Base-by-base conservation (phyloP, 345 rosid genomes). In the Gossypium turneri region DNA sequence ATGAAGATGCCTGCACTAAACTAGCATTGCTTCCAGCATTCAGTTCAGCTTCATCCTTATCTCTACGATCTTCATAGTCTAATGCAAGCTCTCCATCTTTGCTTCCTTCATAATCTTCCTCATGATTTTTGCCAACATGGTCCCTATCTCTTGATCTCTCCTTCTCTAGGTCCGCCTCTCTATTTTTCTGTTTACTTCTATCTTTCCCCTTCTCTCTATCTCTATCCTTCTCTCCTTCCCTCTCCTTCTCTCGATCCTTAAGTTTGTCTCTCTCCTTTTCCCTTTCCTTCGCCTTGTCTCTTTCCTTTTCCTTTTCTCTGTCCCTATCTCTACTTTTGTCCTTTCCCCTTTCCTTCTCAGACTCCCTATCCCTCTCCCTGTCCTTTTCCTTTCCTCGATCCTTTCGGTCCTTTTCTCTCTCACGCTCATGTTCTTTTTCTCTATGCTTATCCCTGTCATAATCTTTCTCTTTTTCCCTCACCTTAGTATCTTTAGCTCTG, bases 271-370 rank as follows among this genome's bases (percentile, higher is more conserved):
- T 79, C 58, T 71, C 83, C 62, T 76, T 82, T 57, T 81, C 88
- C 59, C 81, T 86, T n/a, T 84, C 87, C 79, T 77, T 87, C 41
- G 76, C 85, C 77, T 68, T 88, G 22, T 84, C 89, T 75, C 79
- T 81, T 9, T 78, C 86, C 59, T 82, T 86, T 16, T 85, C 89
- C 78, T 79, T 82, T 11, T 76, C 86, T 67, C 80, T 82, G 12
- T 83, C 89, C 78, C 75, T 77, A 17, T 84, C 84, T 25, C 58
- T 82, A 58, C 72, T 90, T 76, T 85, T 83, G 24, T 87, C 89
- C 57, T 62, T 82, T 73, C 83, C 92, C 81, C 80, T 82, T 57
- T 85, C 88, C 76, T 82, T 84, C 75, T 79, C 83, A 24, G 52
- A 64, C 60, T 82, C 82, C 77, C 87, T 80, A 1, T 84, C 85